Evolutionary conservation across 345 rosid genomes (phyloP), one percentile per base, ranked within the genome.

Genomic region (Alliaria petiolata): DNA sequence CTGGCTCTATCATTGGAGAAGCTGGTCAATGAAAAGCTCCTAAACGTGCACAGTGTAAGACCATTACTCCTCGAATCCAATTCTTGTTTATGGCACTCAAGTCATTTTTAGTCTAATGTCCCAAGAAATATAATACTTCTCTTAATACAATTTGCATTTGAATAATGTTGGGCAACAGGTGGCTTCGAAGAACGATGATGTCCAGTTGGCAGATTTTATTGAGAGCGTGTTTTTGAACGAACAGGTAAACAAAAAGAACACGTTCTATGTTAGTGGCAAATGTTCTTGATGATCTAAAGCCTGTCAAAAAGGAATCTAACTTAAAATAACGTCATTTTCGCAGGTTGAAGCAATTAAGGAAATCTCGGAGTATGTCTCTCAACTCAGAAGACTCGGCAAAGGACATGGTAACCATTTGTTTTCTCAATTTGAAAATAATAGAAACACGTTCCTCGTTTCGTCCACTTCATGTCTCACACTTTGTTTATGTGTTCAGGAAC

Each of bases 1-100:
- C 64, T 93, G 14, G 83, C 97, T 3, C 75, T 93, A 30, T 87
- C 97, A 6, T 69, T 93, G 78, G 99, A 93, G 87, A 93, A 93
- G 80, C 85, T 93, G 49, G 85, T 80, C 34, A 93, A 91, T 67
- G 95, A 84, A 64, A 93, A 93, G 79, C 91, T 93, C 31, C 65
- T 91, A 55, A 81, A 76, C 71, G 56, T 93, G 78, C 96, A 93
- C 71, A 70, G 59, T 17, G 99, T 93, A 87, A 85, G 74, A 55
- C 62, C 10, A 14, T 53, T 43, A 12, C 52, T 60, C 50, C 52
- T 36, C 17, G 25, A 8, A 7, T 6, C 61, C 53, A 51, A 0
- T 2, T 31, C 58, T 19, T 49, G 50, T 52, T 57, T 43, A 15
- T 59, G 68, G 44, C 22, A 33, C 20, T 52, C 53, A 51, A 16